Conservation (phyloP, 176 grass and related monocot genomes). For the Luzula sylvatica region DNA sequence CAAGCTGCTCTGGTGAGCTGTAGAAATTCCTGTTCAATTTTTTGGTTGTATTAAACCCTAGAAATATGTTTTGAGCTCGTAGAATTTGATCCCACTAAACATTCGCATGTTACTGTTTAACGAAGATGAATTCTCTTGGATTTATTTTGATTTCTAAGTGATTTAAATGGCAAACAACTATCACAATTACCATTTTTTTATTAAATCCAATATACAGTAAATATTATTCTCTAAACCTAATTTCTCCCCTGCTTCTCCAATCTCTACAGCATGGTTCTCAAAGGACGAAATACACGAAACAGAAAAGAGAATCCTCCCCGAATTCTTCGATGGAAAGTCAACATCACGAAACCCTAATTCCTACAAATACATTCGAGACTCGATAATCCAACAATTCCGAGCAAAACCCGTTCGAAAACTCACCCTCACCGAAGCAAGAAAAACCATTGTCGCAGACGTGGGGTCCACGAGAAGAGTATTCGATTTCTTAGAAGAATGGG, state of each 20-base stretch:
- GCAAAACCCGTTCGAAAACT: conserved; percentile 49
- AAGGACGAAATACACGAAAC: conserved; percentile 68
- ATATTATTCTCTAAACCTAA: conserved; percentile 7
- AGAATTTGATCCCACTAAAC: no score
- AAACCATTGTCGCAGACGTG: conserved; percentile 52
- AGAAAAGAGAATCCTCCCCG: conserved; percentile 62
- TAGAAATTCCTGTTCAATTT: no score
- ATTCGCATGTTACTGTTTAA: no score
- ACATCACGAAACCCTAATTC: conserved; percentile 43
- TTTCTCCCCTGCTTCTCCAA: background rate
- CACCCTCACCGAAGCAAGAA: conserved; percentile 63
- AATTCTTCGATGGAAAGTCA: conserved; percentile 77
- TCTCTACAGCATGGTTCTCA: conserved; percentile 66
- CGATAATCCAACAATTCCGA: conserved; percentile 62
- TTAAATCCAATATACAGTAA: background rate
- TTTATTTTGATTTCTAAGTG: no score
- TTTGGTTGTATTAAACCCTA: no score
- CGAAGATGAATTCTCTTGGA: no score
- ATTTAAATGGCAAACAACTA: no score
- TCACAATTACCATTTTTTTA: background rate
- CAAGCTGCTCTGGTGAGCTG: conserved; percentile 81
- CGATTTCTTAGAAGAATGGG: conserved; percentile 96
- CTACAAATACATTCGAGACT: conserved; percentile 85
- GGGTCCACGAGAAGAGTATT: conserved; percentile 73
- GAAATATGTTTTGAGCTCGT: no score